Base-by-base conservation (phyloP, 805 yeast genomes). In the Pichia phayaonensis region DNA sequence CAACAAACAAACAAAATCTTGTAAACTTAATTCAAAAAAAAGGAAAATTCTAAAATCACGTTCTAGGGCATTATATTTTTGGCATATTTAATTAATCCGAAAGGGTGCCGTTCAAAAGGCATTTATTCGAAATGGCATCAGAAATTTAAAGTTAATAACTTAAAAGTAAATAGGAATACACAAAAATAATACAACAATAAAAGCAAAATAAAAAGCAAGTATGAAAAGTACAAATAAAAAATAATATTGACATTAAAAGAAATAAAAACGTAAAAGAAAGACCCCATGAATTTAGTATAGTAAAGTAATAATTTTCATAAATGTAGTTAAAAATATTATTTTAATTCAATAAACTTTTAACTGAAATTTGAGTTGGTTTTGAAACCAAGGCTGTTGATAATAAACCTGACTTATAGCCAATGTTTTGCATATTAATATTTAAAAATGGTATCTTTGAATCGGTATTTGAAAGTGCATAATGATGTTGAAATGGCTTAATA, bases 271-370 rank as follows among this genome's bases (percentile, higher is more conserved):
- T 18, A 34, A 34, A 34, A n/a, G 11, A 13, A 31, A 16, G 8
- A 29, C 15, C 15, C 34, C 34, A 31, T 15, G n/a, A 31, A 31
- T 31, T 34, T 34, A 6, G 18, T 34, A 34, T 34, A 39, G 40
- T 10, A 39, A 24, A 24, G 36, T 26, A 42, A 11, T 42, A 13
- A 27, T 13, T 21, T 11, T 10, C 5, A 10, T 24, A 21, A 18
- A 24, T 23, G 29, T 41, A 8, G 6, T 5, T n/a, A 7, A 15
- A 21, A 2, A 16, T 15, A 24, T 10, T 15, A 1, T 12, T 23
- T 49, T 47, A 62, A 27, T 63, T 63, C 40, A 63, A 53, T 50
- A 63, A 54, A 54, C 66, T 63, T 39, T 57, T 53, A 20, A 63
- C 62, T 31, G 64, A 58, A 34, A 63, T 61, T 10, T 52, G 54